Conservation (phyloP, 495 filamentous ascomycete species). For the Penicillium desertorum region DNA sequence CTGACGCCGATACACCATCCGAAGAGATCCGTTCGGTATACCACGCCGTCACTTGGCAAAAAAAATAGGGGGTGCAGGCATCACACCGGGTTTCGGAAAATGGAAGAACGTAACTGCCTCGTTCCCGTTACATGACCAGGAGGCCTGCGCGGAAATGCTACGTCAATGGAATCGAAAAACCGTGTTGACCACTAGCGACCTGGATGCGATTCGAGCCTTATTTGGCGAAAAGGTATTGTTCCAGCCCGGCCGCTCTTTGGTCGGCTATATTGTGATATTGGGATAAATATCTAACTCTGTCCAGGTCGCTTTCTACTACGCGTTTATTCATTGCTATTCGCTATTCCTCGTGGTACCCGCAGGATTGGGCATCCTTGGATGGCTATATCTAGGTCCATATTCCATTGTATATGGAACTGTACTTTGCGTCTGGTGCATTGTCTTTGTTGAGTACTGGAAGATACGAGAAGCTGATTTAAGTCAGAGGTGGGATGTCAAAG, state of each 20-base stretch:
- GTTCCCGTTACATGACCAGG: constrained; percentile 84
- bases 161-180: constrained; percentile 78
- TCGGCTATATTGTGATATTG: too few species aligned
- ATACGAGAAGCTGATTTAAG: constrained; percentile 86
- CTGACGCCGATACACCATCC: constrained; percentile 70
- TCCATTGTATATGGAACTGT: constrained; percentile 75
- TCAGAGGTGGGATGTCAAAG: constrained; percentile 87
- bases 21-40: constrained; percentile 91
- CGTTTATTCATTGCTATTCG: constrained; percentile 91
- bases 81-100: constrained; percentile 72
- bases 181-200: constrained; percentile 66
- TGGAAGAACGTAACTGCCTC: constrained; percentile 85
- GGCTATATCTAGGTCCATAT: constrained; percentile 77
- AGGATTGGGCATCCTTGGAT: constrained; percentile 69
- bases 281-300: not conserved
- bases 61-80: constrained; percentile 83
- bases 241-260: not conserved
- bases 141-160: constrained; percentile 83
- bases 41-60: constrained; percentile 78
- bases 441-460: constrained; percentile 97
- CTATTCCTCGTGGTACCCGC: constrained; percentile 81
- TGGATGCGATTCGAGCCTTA: constrained; percentile 76
- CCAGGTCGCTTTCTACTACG: constrained; percentile 89
- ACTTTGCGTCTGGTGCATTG: constrained; percentile 77
- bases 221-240: constrained; percentile 77